Evolutionary conservation across 1,284 basidiomycete species (phyloP), one percentile per base, ranked within the genome.

Genomic region (Apiotrichum domesticum): DNA sequence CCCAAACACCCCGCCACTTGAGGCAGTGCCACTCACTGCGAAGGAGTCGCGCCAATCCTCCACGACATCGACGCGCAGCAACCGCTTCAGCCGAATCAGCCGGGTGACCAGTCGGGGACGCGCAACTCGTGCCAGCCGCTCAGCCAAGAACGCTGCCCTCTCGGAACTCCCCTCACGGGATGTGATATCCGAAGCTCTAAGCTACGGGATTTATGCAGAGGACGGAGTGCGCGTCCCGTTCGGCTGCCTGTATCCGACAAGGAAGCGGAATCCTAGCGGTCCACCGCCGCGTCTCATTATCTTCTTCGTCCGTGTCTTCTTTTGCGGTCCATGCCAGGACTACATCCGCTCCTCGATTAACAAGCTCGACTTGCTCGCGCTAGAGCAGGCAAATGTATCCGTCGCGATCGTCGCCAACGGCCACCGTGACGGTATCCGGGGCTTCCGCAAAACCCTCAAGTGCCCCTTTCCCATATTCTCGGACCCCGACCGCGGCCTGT

Each of bases 241-340:
- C 51, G 61, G 65, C 3, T 65, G 69, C 35, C 47, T 75, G 37
- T 68, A 49, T 37, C 47, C 47, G 9, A 32, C 15, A 9, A 49
- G 35, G 3, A 39, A 40, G 21, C 37, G 4, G 15, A 49, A 49
- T 13, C 35, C 47, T 33, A 11, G 40, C 15, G 47, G 47, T 10
- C 47, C 47, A 2, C 5, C 47, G 4, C 46, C 52, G 3, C 52
- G 52, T 4, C 70, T 67, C 7, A 67, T 73, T 10, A 59, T 73
- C 7, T 72, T 75, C 61, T 75, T 71, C 54, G 70, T 73, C 39
- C 58, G 73, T 3, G 54, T 66, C 50, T 73, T 74, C 61, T 74
- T 69, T 67, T 74, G 74, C 56, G 72, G 73, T 13, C 69, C 71
- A 58, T 74, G 72, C 50, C 74, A 75, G 57, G 72, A 77, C 48